Evolutionary conservation across 2,329 filamentous ascomycete species (phyloP).

Genomic region (Fusarium sarcochroum): DNA sequence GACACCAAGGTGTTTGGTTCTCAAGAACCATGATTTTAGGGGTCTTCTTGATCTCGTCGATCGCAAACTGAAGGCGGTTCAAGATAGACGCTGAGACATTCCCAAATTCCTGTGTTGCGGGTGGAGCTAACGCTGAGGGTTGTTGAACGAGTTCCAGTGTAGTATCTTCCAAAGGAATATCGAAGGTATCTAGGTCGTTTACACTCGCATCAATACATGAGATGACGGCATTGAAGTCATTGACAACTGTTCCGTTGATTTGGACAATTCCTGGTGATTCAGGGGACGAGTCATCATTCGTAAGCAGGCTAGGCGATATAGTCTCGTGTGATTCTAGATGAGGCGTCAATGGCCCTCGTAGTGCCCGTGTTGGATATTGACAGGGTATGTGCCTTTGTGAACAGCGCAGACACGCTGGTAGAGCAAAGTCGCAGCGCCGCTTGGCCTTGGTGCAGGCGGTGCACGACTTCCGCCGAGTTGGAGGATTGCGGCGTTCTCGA

Average conservation of each 20-base stretch:
- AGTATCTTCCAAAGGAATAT: constrained; percentile 32
- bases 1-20: constrained; percentile 67
- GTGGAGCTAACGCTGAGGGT: constrained; percentile 41
- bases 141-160: constrained; percentile 43
- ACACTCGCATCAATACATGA: constrained; percentile 34
- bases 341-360: constrained; percentile 2
- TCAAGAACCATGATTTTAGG: constrained; percentile 63
- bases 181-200: constrained; percentile 21
- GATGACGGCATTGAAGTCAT: constrained; percentile 39
- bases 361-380: constrained; percentile 56
- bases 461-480: constrained; percentile 68
- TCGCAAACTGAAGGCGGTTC: constrained; percentile 58
- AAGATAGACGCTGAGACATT: constrained; percentile 46
- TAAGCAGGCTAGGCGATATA: constrained; percentile 25
- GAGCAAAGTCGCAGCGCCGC: constrained; percentile 67
- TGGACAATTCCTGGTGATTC: constrained; percentile 5
- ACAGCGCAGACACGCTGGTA: constrained; percentile 68
- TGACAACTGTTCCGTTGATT: not conserved
- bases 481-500: constrained; percentile 60
- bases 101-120: constrained; percentile 42
- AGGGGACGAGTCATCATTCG: constrained; percentile 16
- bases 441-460: constrained; percentile 69
- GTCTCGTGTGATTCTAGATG: constrained; percentile 11
- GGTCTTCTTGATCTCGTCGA: constrained; percentile 67
- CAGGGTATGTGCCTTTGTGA: constrained; percentile 62